Base-by-base conservation (phyloP, 352 stramenopile genomes). In the Phytophthora constricta region DNA sequence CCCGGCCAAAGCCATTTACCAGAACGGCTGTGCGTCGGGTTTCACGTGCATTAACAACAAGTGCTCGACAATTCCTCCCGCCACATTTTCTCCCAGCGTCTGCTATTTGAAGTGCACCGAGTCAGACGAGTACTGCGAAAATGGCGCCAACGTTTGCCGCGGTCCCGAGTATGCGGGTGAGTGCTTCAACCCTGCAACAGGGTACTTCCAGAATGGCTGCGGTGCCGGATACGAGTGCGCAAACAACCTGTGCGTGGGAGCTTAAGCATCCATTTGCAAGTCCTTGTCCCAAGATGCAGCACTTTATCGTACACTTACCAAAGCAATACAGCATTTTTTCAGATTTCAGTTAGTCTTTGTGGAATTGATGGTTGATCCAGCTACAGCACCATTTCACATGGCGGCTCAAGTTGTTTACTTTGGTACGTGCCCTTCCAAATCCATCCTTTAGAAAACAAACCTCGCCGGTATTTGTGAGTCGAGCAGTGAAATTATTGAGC, bases 111-210 rank as follows among this genome's bases (percentile, higher is more conserved):
- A 63, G 37, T 78, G 70, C 54, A 28, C 47, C 9, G 9, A 62
- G 33, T 64, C 70, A 26, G 58, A 67, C 31, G 26, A 79, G 55
- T 76, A 73, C 54, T 79, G 70, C 54, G 66, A 72, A 28, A 69
- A 69, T n/a, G 62, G 70, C 10, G 60, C 61, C 3, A 67, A 51
- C 43, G 33, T 42, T 13, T 79, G 70, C 45, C 70, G 70, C 23
- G 34, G 61, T 28, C 57, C 66, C 0, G 50, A 55, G 11, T 60
- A 65, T 16, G 41, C 9, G 1, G 57, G 48, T 13, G 70, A 78
- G 51, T 79, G 71, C 62, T 76, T 76, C 54, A 79, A 79, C 49
- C 37, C 50, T n/a, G 71, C 71, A 1, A 76, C 62, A 3, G 62
- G 67, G 14, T 37, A 43, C 23, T 79, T 48, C 39, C 66, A 67